A percentile compares a stretch with the other conserved stretches of the same genome.
Evolutionary conservation across 2,329 filamentous ascomycete genomes (phyloP).

Genomic region (Trichoderma sp.): DNA sequence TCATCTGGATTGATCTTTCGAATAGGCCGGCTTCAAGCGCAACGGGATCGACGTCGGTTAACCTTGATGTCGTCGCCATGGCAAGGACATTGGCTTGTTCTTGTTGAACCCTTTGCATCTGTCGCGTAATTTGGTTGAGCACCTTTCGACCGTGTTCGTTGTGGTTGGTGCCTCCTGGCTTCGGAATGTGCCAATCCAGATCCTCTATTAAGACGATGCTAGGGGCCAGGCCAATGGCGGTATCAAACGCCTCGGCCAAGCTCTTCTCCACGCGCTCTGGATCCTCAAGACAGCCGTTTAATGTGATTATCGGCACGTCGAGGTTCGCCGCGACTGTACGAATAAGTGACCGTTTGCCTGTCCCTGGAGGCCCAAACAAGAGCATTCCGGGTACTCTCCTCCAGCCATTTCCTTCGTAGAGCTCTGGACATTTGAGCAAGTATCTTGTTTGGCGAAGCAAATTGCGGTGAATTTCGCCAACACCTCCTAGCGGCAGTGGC

Average conservation of each 20-base stretch:
- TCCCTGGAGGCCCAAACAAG: slow-evolving; percentile 76
- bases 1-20: slow-evolving; percentile 81
- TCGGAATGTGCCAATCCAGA: slow-evolving; percentile 81
- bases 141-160: slow-evolving; percentile 90
- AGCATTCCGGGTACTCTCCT: slow-evolving; percentile 58
- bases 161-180: slow-evolving; percentile 73
- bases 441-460: slow-evolving; percentile 28
- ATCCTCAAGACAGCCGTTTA: slow-evolving; percentile 42
- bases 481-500: slow-evolving; percentile 34
- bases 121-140: slow-evolving; percentile 77
- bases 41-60: slow-evolving; percentile 81
- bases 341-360: slow-evolving; percentile 78
- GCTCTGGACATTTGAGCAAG: slow-evolving; percentile 31
- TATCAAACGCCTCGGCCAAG: slow-evolving; percentile 57
- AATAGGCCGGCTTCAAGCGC: slow-evolving; percentile 75
- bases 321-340: slow-evolving; percentile 72
- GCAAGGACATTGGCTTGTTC: slow-evolving; percentile 79
- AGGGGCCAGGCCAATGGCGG: slow-evolving; percentile 81
- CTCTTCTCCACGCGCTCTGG: slow-evolving; percentile 44
- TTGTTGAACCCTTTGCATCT: slow-evolving; percentile 79
- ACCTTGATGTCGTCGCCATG: slow-evolving; percentile 85
- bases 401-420: slow-evolving; percentile 27
- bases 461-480: slow-evolving; percentile 32
- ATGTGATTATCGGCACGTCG: slow-evolving; percentile 70
- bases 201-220: slow-evolving; percentile 91